Base-by-base conservation (phyloP, 805 yeast species). In the Candida ficus region DNA sequence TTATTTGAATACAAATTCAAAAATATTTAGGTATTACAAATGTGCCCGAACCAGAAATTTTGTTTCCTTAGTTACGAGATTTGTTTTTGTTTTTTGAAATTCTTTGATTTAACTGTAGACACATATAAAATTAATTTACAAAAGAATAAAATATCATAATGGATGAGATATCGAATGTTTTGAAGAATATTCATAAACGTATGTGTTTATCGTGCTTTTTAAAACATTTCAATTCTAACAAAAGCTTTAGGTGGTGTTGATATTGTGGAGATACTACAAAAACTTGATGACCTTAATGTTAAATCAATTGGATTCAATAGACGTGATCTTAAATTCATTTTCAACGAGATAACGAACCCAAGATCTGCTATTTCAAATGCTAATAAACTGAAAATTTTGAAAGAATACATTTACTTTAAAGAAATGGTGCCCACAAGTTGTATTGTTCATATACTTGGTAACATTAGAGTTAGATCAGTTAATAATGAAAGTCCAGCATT, bases 381-480 rank as follows among this genome's bases (percentile, higher is more conserved):
- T 23, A 23, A n/a, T n/a, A n/a, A 7, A 27, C 43, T 16, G 1
- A 27, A 11, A 3, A 45, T 66, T 7, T 38, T 65, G 1, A 47
- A 48, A 6, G 45, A 56, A 6, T 57, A 46, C 36, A 40, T 64
- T 10, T 43, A 55, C 10, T 67, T 68, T 17, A 55, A 54, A 27
- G 62, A 48, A 6, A 37, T 33, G 13, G 39, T 68, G 10, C 51
- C 60, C 12, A 42, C 42, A 13, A 52, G 48, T 1, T 44, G 52
- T 3, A 53, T 63, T 0, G 28, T 56, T 13, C 43, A 45, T 5
- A 53, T 69, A 2, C 42, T 61, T 10, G 55, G 57, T 14, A 46
- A 56, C 20, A 38, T 66, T 3, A 69, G 71, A 1, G 53, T 56
- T 4, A 44, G 50, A 19, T 42, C 63, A 10, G 33, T 45, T 26